Evolutionary conservation across 148 eudicot species (phyloP).

Genomic region (Selenicereus undatus): DNA sequence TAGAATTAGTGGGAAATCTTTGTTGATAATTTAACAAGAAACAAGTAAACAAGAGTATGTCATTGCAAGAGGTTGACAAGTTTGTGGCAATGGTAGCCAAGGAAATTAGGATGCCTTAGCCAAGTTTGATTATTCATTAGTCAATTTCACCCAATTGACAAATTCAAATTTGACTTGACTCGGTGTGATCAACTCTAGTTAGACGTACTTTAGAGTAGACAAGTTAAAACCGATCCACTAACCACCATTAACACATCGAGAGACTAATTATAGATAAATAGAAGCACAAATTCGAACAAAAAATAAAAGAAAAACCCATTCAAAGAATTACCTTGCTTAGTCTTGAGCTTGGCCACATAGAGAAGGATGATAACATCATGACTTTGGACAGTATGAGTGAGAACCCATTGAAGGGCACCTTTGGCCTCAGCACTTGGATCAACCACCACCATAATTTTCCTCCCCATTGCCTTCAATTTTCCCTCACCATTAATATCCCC

Average conservation of each 20-base stretch:
- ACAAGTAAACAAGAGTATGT: too few species aligned
- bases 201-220: too few species aligned
- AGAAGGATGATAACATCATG: constrained; percentile 64
- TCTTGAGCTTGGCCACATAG: constrained; percentile 48
- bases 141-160: too few species aligned
- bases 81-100: too few species aligned
- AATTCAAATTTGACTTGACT: too few species aligned
- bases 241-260: background rate
- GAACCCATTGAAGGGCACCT: constrained; percentile 76
- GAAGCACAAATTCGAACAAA: too few species aligned
- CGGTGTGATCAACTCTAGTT: too few species aligned
- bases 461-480: constrained; percentile 25
- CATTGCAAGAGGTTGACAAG: too few species aligned
- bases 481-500: constrained; percentile 20
- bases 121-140: too few species aligned
- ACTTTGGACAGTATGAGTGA: constrained; percentile 67
- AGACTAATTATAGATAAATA: background rate
- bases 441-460: constrained; percentile 76
- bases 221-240: too few species aligned
- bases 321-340: constrained; percentile 30
- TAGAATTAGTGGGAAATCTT: background rate
- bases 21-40: too few species aligned
- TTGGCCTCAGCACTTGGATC: constrained; percentile 68
- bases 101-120: too few species aligned
- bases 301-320: background rate